phyloP scores from a whole-genome alignment of 169 alveolate genomes.

The Babesia ovis region DNA sequence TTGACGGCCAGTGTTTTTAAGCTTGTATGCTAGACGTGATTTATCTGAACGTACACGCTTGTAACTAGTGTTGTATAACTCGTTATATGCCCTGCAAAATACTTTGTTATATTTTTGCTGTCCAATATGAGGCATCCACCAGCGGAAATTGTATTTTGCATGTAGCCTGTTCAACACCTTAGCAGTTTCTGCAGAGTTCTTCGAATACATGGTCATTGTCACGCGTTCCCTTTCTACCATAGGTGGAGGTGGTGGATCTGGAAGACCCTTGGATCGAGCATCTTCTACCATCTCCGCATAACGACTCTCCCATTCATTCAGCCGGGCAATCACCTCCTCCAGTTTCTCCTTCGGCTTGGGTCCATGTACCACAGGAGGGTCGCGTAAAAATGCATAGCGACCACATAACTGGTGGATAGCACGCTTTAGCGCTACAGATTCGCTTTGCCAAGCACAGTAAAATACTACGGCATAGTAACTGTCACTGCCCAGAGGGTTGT shows the following conservation, averaged over 20 bases:
- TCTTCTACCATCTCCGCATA: slow-evolving; percentile 29
- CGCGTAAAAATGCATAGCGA: slow-evolving; percentile 30
- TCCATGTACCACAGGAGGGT: slow-evolving; percentile 51
- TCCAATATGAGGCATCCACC: slow-evolving; percentile 66
- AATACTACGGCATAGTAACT: slow-evolving; percentile 63
- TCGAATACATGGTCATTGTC: slow-evolving; percentile 26
- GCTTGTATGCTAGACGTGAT: slow-evolving; percentile 45
- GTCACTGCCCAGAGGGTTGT: slow-evolving; percentile 45
- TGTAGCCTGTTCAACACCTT: slow-evolving; percentile 35
- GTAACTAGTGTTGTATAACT: slow-evolving; percentile 64
- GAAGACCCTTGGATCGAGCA: slow-evolving; percentile 48
- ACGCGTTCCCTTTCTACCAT: slow-evolving; percentile 30
- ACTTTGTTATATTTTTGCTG: slow-evolving; percentile 47
- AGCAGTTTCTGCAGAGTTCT: slow-evolving; percentile 16
- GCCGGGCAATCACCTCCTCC: slow-evolving; percentile 42
- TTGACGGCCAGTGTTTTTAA: slow-evolving; percentile 19
- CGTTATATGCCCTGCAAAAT: slow-evolving; percentile 59
- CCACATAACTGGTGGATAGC: slow-evolving; percentile 58
- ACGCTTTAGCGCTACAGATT: slow-evolving; percentile 56
- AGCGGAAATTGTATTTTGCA: slow-evolving; percentile 36
- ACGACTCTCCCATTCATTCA: slow-evolving; percentile 24
- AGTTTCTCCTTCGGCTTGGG: slow-evolving; percentile 2
- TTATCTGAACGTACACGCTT: slow-evolving; percentile 32
- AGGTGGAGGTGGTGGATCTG: slow-evolving; percentile 60
- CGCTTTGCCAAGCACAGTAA: slow-evolving; percentile 69